Evolutionary conservation across 768 basidiomycete genomes (phyloP), one percentile per base, ranked within the genome.

Genomic region (Mycena filopes): DNA sequence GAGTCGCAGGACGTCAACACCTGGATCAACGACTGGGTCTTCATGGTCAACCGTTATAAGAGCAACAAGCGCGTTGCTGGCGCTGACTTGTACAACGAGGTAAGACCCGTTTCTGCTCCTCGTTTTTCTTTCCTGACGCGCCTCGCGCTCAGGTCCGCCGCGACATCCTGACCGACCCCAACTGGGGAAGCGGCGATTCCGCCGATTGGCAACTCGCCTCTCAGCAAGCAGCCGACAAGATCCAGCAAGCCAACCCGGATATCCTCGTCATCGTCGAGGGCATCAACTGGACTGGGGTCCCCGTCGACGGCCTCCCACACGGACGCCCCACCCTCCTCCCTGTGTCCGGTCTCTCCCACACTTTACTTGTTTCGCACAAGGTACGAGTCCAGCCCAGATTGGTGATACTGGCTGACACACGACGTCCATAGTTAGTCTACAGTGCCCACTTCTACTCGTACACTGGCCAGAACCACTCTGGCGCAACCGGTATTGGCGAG

Each of bases 171-270:
- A 36, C 36, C 11, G 68, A 70, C 20, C 68, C 68, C 16, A 47
- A 49, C 55, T 70, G 65, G 68, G 68, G 68, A 5, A 46, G 21
- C 13, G 65, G 65, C 2, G 65, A 55, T 18, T 25, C 20, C 18
- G 64, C 68, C 11, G 68, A 70, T 23, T 70, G 68, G 68, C 57
- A 60, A 25, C 36, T 16, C 7, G 68, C 68, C 3, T 63, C 68
- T 13, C 68, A 70, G 46, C 56, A 33, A 2, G 61, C 31, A 21
- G 53, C 56, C 2, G 61, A 70, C 65, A 40, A 36, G 43, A 70
- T 70, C 28, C 41, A 60, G 36, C 21, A 21, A 6, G 56, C 50
- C 16, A 70, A 66, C 43, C 68, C 65, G 5, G 68, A 70, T 38
- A 63, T 68, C 21, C 53, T 68, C 13, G 50, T 64, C 47, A 64